Conservation (phyloP, 495 filamentous ascomycete species). For the Aspergillus heteromorphus region DNA sequence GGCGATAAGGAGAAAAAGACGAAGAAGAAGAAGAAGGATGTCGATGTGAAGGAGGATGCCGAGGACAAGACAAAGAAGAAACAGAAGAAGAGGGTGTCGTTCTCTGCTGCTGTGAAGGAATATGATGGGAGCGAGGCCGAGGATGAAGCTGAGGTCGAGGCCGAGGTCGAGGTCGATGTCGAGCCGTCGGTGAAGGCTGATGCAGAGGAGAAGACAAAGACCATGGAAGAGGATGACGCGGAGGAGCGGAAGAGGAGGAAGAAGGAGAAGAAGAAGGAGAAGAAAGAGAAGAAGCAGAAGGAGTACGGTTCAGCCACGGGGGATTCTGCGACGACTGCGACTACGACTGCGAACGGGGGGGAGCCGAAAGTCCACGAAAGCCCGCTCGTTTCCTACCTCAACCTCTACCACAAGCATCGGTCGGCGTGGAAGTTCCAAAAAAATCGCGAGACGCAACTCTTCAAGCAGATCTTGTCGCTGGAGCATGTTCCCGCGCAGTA, state of each 20-base stretch:
- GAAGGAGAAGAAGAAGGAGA: slow-evolving; percentile 24
- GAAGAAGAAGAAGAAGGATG: slow-evolving; percentile 13
- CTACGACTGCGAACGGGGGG: not conserved
- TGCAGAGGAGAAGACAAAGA: slow-evolving; percentile 7
- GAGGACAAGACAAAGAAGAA: slow-evolving; percentile 19
- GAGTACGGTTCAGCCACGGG: slow-evolving; percentile 6
- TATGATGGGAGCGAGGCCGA: slow-evolving; percentile 48
- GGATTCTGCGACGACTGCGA: slow-evolving; percentile 1
- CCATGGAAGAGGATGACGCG: not conserved
- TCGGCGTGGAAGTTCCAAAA: slow-evolving; percentile 90
- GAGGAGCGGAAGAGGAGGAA: slow-evolving; percentile 33
- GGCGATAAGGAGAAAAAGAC: slow-evolving; percentile 3
- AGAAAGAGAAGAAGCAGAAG: slow-evolving; percentile 30
- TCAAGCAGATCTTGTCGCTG: slow-evolving; percentile 73
- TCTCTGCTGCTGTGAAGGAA: slow-evolving; percentile 64
- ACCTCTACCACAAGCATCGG: slow-evolving; percentile 59
- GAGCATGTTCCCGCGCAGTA: slow-evolving; percentile 60
- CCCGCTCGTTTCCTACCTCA: slow-evolving; percentile 68
- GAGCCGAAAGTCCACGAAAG: slow-evolving; percentile 32
- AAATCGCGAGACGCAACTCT: slow-evolving; percentile 70
- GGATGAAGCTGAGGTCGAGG: too few relatives aligned
- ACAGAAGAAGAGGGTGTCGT: slow-evolving; percentile 67
- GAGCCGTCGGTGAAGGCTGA: slow-evolving; percentile 13
- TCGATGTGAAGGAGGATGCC: not conserved
- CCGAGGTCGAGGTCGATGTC: too few relatives aligned